Base-by-base conservation (phyloP, 306 rosid species). In the Gastrolobium bilobum region DNA sequence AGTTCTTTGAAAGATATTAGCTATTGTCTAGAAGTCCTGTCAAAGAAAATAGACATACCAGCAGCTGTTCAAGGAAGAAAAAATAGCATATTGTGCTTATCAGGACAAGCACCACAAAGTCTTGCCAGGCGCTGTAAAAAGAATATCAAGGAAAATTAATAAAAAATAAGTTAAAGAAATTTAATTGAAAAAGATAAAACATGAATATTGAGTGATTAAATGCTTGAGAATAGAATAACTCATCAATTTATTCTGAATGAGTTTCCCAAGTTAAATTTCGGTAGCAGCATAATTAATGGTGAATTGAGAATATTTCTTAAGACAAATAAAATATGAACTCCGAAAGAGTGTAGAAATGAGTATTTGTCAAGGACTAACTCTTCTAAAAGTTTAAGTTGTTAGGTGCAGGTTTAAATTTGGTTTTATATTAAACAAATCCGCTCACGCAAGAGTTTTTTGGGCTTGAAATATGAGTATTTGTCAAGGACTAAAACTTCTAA, bases 11-110 rank as follows among this genome's bases (percentile, higher is more conserved):
- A 66, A 47, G 70, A 78, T 46, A 33, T 56, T 37, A 71, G 57
- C 26, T 50, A 70, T 84, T 68, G 56, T 65, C n/a, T 13, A 54
- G 38, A 73, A 81, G 76, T 40, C 77, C 43, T 71, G 47, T 39
- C 10, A 61, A 54, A 70, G 79, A 48, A 73, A 77, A 82, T 11
- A 77, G 84, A 68, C 94, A 73, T 92, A 95, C 99, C 98, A 95
- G 89, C 48, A 95, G 96, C 89, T 95, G 99, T 87, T 95, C 98
- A 20, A 95, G 94, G 87, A 92, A 95, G 96, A 95, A 95, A 86
- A 95, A 92, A 79, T 95, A 95, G 90, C 99, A 92, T 74, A 92
- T 86, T 6, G 96, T 90, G 93, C 99, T 95, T 79, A 95, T 92
- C 80, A 92, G 86, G 82, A 90, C 89, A 76, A 95, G 94, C 85